Percentiles rank a stretch among this genome's conserved stretches.
Conservation (phyloP, 441 rosid species). For the Gossypium schwendimanii region DNA sequence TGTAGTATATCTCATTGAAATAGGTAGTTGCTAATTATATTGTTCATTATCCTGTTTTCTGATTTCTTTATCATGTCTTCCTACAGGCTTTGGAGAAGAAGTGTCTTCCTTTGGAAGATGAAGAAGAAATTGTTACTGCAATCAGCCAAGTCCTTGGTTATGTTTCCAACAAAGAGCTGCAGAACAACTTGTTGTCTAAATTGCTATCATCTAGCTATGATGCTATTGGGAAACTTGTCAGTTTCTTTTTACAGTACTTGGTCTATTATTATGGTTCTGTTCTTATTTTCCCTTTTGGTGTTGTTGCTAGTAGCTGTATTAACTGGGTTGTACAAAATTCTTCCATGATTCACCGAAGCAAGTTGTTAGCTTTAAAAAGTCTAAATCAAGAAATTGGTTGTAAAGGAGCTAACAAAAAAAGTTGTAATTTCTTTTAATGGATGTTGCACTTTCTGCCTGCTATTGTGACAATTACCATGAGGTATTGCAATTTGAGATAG, state of each 20-base stretch:
- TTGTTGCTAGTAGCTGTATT: background rate
- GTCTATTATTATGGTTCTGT: background rate
- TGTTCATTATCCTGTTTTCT: background rate
- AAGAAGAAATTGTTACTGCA: slow-evolving; percentile 82
- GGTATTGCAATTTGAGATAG: slow-evolving; percentile 1
- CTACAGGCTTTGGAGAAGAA: slow-evolving; percentile 74
- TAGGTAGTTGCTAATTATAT: background rate
- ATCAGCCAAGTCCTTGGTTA: slow-evolving; percentile 66
- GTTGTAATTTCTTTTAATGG: background rate
- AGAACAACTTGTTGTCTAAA: slow-evolving; percentile 66
- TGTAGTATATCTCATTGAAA: background rate
- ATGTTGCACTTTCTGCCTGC: background rate
- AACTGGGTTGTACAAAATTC: background rate
- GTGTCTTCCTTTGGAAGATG: slow-evolving; percentile 75
- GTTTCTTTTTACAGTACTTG: slow-evolving; percentile 20
- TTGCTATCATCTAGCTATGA: slow-evolving; percentile 84
- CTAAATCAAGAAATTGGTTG: background rate
- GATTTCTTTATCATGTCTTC: background rate
- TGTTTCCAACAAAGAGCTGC: slow-evolving; percentile 62
- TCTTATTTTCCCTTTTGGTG: background rate
- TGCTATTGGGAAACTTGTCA: slow-evolving; percentile 78
- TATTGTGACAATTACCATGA: background rate
- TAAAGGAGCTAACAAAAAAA: background rate
- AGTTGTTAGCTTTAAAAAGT: background rate
- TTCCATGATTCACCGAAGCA: background rate